Evolutionary conservation across 2,329 filamentous ascomycete genomes (phyloP).

Genomic region (Chaetothyriales sp.): DNA sequence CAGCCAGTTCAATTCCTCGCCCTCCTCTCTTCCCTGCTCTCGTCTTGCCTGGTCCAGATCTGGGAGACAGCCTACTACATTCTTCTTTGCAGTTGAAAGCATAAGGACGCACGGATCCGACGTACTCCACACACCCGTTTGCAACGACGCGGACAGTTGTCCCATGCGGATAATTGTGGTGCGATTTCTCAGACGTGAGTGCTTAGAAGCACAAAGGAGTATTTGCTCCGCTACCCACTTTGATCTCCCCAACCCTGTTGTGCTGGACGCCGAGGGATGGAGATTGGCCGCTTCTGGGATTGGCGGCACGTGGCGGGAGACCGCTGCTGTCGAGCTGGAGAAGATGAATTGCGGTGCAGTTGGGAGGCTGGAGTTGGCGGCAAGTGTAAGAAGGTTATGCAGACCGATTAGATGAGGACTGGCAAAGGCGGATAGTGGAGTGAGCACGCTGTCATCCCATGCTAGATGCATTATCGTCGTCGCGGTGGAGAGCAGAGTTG

Average conservation of each 20-base stretch:
- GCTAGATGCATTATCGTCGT: constrained; percentile 48
- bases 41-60: constrained; percentile 21
- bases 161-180: constrained; percentile 38
- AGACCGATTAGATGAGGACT: constrained; percentile 39
- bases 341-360: constrained; percentile 30
- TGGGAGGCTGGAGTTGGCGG: constrained; percentile 20
- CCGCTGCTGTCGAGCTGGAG: constrained; percentile 40
- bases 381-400: constrained; percentile 36
- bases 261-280: constrained; percentile 22
- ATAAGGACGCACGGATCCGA: constrained; percentile 42
- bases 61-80: constrained; percentile 33
- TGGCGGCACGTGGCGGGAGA: constrained; percentile 12
- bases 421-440: constrained; percentile 43
- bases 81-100: constrained; percentile 30
- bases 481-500: constrained; percentile 28
- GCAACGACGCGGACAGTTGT: constrained; percentile 38
- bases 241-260: constrained; percentile 42
- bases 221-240: constrained; percentile 48
- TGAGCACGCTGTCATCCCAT: constrained; percentile 53
- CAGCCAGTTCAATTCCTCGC: constrained; percentile 32
- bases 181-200: constrained; percentile 16
- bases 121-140: constrained; percentile 38
- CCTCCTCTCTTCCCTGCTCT: constrained; percentile 4
- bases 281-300: constrained; percentile 10
- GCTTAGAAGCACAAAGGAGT: constrained; percentile 25